Conservation (phyloP, 177 flowering plant species). For the Tripterygium wilfordii region DNA sequence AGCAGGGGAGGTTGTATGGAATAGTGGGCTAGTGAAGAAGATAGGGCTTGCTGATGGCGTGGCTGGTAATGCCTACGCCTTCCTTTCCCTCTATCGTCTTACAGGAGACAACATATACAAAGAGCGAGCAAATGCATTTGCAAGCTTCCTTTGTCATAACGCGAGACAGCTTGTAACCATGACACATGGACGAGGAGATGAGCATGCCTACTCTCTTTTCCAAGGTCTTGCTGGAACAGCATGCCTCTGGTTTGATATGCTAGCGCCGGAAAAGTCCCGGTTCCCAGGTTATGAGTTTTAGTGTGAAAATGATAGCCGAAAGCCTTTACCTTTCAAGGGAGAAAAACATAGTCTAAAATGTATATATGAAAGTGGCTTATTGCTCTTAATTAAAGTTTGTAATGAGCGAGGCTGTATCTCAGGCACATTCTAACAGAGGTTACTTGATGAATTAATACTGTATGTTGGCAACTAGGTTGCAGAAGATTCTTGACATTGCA, state of each 20-base stretch:
- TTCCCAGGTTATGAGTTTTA: conserved; percentile 81
- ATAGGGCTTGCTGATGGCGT: conserved; percentile 71
- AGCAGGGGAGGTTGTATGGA: conserved; percentile 93
- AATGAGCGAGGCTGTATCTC: too few relatives aligned
- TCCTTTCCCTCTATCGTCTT: conserved; percentile 63
- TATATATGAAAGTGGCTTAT: too few relatives aligned
- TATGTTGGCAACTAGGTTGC: too few relatives aligned
- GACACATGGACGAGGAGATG: conserved; percentile 18
- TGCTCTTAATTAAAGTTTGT: too few relatives aligned
- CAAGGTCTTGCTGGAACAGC: conserved; percentile 75
- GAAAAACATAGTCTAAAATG: too few relatives aligned
- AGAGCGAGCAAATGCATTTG: conserved; percentile 66
- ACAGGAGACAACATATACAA: conserved; percentile 57
- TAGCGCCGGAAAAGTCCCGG: conserved; percentile 41
- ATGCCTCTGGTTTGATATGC: conserved; percentile 71
- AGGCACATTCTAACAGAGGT: too few relatives aligned
- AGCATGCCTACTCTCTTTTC: conserved; percentile 55
- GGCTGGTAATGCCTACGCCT: conserved; percentile 73
- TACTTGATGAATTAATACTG: too few relatives aligned
- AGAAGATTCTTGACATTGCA: too few relatives aligned
- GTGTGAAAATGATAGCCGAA: neutral
- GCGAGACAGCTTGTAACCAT: conserved; percentile 20
- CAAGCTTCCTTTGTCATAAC: conserved; percentile 53
- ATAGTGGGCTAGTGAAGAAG: conserved; percentile 65
- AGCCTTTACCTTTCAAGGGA: neutral